Evolutionary conservation across 208 protist species (phyloP).

Genomic region (Leptomonas pyrrhocoris): DNA sequence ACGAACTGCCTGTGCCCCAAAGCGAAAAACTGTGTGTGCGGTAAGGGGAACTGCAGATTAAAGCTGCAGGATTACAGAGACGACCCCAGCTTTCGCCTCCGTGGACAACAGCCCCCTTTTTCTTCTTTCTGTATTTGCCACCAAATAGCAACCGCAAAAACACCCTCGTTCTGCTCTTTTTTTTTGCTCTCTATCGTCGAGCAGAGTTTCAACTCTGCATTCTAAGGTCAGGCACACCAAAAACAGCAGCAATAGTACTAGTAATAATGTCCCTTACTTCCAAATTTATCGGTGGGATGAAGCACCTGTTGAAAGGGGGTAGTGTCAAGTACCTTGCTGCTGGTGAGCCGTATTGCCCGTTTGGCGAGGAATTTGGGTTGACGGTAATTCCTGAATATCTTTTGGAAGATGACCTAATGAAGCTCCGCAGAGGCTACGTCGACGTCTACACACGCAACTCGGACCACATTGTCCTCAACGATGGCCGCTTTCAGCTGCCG

Average conservation of each 20-base stretch:
- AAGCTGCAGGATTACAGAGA: too few relatives aligned
- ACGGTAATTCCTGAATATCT: constrained; percentile 86
- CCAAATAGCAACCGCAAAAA: too few relatives aligned
- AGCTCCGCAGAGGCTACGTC: constrained; percentile 78
- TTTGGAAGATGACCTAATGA: constrained; percentile 57
- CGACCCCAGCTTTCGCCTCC: too few relatives aligned
- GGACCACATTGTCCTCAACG: constrained; percentile 76
- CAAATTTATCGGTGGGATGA: constrained; percentile 43
- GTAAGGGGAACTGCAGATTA: too few relatives aligned
- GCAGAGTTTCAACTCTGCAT: too few relatives aligned
- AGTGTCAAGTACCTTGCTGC: constrained; percentile 75
- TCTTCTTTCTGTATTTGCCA: too few relatives aligned
- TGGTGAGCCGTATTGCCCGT: constrained; percentile 83
- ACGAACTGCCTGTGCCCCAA: too few relatives aligned
- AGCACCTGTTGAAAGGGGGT: constrained; percentile 65
- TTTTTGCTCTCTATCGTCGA: too few relatives aligned
- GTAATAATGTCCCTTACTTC: constrained; percentile 29
- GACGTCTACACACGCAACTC: constrained; percentile 84
- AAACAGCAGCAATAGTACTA: not conserved
- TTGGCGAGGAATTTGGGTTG: constrained; percentile 88
- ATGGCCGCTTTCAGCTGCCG: constrained; percentile 88
- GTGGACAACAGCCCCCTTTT: too few relatives aligned
- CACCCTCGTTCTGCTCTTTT: too few relatives aligned
- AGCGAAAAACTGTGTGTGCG: too few relatives aligned
- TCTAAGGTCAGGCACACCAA: not conserved